phyloP scores from a whole-genome alignment of 2,329 filamentous ascomycete species.

The Coniochaeta ligniaria region DNA sequence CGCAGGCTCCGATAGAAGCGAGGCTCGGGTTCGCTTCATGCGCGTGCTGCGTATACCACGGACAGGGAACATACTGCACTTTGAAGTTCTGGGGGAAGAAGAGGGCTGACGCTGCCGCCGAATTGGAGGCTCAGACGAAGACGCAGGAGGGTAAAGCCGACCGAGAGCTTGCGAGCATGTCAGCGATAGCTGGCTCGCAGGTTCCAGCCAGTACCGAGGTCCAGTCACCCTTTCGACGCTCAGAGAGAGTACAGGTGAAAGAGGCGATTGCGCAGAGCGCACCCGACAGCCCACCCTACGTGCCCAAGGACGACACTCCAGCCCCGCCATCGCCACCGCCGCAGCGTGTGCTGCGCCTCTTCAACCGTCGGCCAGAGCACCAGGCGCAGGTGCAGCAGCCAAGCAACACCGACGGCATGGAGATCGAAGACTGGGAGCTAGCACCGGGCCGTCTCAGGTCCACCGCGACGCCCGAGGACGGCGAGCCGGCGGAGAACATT shows the following conservation, averaged over 20 bases:
- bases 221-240: background rate
- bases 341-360: background rate
- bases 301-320: background rate
- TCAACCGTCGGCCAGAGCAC: constrained; percentile 6
- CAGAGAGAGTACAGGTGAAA: background rate
- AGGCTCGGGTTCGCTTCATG: constrained; percentile 13
- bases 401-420: constrained; percentile 12
- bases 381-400: constrained; percentile 6
- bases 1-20: constrained; percentile 4
- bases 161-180: background rate
- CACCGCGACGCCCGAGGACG: background rate
- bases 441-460: constrained; percentile 21
- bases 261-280: background rate
- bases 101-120: constrained; percentile 3
- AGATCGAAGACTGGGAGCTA: constrained; percentile 29
- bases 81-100: constrained; percentile 7
- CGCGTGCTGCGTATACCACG: constrained; percentile 21
- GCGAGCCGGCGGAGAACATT: constrained; percentile 11
- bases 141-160: background rate
- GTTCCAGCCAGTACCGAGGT: background rate
- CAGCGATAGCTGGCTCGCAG: background rate
- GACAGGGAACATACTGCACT: constrained; percentile 11
- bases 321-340: background rate
- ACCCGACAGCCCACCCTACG: background rate
- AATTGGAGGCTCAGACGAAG: too few relatives aligned